phyloP scores from a whole-genome alignment of 352 stramenopile species.

The Aphanomyces euteiches region DNA sequence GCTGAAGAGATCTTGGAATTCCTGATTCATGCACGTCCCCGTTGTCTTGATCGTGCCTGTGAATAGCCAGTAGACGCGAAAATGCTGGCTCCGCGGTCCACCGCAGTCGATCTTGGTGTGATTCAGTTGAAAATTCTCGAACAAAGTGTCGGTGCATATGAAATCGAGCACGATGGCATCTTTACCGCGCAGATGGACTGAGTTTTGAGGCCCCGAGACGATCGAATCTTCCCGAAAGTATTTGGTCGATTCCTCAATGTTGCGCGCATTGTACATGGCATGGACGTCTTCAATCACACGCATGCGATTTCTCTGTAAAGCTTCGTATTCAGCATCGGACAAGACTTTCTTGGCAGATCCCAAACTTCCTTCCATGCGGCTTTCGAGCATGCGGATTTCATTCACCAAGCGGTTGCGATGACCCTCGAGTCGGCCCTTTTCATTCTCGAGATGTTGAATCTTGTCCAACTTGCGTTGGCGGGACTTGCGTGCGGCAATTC shows the following conservation, averaged over 20 bases:
- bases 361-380: conserved; percentile 26
- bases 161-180: conserved; percentile 85
- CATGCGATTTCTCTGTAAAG: conserved; percentile 65
- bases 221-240: conserved; percentile 87
- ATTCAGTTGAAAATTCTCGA: conserved; percentile 65
- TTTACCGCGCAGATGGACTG: conserved; percentile 72
- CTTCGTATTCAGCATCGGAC: conserved; percentile 73
- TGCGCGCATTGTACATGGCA: conserved; percentile 72
- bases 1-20: conserved; percentile 82
- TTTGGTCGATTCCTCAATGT: conserved; percentile 71
- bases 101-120: conserved; percentile 82
- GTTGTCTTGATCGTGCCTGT: conserved; percentile 68
- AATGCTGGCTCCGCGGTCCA: conserved; percentile 76
- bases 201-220: conserved; percentile 81
- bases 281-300: conserved; percentile 80
- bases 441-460: conserved; percentile 82
- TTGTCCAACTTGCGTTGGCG: conserved; percentile 81
- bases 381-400: conserved; percentile 79
- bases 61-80: conserved; percentile 82
- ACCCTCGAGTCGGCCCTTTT: conserved; percentile 83
- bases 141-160: conserved; percentile 79
- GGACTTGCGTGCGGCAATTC: conserved; percentile 77
- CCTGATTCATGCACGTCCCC: conserved; percentile 83
- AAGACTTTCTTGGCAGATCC: conserved; percentile 53
- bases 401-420: conserved; percentile 83